A percentile compares a stretch with the other conserved stretches of the same genome.
Conservation (phyloP, 495 filamentous ascomycete genomes). For the Podospora conica region DNA sequence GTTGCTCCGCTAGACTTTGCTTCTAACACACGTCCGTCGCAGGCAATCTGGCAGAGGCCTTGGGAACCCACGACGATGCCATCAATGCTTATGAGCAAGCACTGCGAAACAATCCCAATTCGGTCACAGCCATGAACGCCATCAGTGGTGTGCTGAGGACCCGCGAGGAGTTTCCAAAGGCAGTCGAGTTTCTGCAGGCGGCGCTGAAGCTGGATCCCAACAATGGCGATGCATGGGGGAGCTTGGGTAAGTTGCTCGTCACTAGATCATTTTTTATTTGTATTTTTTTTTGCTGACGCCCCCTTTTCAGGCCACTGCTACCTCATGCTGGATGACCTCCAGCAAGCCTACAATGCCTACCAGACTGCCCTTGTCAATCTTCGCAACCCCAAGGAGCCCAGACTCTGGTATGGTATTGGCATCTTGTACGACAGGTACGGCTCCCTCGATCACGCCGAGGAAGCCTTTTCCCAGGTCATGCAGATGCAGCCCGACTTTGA, state of each 20-base stretch:
- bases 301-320: constrained; percentile 74
- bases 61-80: constrained; percentile 84
- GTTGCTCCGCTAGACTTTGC: constrained; percentile 1
- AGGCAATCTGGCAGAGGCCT: constrained; percentile 82
- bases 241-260: constrained; percentile 58
- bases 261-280: neutral
- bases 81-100: constrained; percentile 85
- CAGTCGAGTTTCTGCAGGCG: constrained; percentile 85
- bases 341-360: constrained; percentile 97
- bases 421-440: constrained; percentile 97
- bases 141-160: constrained; percentile 86
- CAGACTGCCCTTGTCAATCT: constrained; percentile 92
- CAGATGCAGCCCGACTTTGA: constrained; percentile 97
- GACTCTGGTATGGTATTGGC: constrained; percentile 98
- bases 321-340: constrained; percentile 98
- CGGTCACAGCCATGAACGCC: constrained; percentile 87
- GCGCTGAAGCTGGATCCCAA: constrained; percentile 83
- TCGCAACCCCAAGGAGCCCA: constrained; percentile 93
- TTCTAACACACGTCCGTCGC: constrained; percentile 24
- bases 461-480: constrained; percentile 98
- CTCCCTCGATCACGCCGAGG: constrained; percentile 94
- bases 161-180: constrained; percentile 89
- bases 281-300: constrained; percentile 6
- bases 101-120: constrained; percentile 79
- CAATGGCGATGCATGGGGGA: constrained; percentile 96